phyloP scores from a whole-genome alignment of 805 yeast genomes.

The Wickerhamiella azymoides region DNA sequence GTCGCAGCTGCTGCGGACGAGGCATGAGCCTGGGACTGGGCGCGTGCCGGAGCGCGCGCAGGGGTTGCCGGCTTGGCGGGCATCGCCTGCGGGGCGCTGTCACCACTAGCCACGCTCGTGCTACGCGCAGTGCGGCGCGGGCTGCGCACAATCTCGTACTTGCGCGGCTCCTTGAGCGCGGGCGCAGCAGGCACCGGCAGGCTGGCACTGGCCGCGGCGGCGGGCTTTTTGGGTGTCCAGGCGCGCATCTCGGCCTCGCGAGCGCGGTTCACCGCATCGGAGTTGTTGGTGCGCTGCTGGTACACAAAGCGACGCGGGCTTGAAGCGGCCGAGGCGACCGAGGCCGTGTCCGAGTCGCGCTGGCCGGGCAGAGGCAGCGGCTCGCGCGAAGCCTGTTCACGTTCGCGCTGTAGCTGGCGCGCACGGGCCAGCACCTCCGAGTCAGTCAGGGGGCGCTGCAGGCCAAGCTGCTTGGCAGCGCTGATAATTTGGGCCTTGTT shows the following conservation, averaged over 20 bases:
- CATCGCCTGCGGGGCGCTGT: too few species aligned
- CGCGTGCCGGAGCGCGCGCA: too few species aligned
- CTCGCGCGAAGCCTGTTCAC: too few species aligned
- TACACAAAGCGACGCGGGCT: not conserved
- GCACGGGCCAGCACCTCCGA: slow-evolving; percentile 4
- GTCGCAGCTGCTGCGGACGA: too few species aligned
- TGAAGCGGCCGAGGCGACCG: not conserved
- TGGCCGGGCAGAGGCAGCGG: not conserved
- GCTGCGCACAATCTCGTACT: slow-evolving; percentile 5
- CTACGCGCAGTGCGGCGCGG: not conserved
- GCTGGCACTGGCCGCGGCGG: not conserved
- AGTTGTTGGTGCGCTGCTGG: slow-evolving; percentile 1
- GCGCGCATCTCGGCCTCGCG: slow-evolving; percentile 4
- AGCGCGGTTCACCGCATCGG: slow-evolving; percentile 5
- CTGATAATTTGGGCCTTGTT: slow-evolving; percentile 11
- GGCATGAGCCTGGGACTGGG: too few species aligned
- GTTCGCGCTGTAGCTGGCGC: not conserved
- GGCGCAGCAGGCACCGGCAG: not conserved
- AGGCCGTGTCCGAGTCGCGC: not conserved
- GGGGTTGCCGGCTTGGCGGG: too few species aligned
- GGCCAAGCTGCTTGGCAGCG: slow-evolving; percentile 15
- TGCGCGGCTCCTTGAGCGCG: not conserved
- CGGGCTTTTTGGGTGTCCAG: not conserved
- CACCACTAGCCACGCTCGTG: too few species aligned
- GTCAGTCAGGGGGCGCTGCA: slow-evolving; percentile 11